These are phyloP conservation scores for Allomyces macrogynus DNA, from an alignment of 192 early-diverging fungal species.

Conservation along the genomic window DNA sequence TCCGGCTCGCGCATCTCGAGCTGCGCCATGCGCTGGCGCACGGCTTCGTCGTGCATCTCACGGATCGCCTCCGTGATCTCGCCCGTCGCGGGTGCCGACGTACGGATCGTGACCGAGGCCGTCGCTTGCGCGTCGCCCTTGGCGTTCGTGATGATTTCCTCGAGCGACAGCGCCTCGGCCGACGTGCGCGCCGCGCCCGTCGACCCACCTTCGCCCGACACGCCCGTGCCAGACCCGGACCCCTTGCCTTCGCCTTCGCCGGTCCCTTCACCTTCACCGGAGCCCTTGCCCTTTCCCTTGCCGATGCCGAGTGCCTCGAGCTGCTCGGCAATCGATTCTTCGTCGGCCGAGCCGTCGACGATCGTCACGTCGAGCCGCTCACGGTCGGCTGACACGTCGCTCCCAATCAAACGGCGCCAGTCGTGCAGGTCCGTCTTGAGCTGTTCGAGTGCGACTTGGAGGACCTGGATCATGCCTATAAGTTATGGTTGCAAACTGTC, in stretches of 20 bases:
- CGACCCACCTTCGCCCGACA: neutral
- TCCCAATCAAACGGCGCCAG: neutral
- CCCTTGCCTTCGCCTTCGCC: neutral
- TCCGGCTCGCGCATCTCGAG: constrained; percentile 54
- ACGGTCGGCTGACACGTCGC: neutral
- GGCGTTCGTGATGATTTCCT: neutral
- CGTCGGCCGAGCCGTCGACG: neutral
- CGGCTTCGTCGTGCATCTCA: constrained; percentile 49
- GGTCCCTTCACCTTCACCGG: neutral
- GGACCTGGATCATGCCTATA: neutral
- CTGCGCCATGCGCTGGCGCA: constrained; percentile 41
- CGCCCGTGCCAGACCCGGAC: neutral
- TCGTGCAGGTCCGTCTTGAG: neutral
- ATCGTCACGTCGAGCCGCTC: neutral
- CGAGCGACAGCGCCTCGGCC: neutral
- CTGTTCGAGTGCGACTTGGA: neutral
- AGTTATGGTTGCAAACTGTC: no score
- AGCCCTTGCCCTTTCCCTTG: neutral
- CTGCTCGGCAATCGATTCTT: neutral
- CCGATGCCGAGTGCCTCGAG: neutral
- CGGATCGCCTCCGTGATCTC: constrained; percentile 3
- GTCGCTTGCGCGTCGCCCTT: neutral
- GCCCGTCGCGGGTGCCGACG: neutral
- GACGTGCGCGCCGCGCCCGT: neutral
- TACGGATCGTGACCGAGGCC: neutral